Conservation (phyloP, 1,284 basidiomycete genomes). For the Moesziomyces antarcticus region DNA sequence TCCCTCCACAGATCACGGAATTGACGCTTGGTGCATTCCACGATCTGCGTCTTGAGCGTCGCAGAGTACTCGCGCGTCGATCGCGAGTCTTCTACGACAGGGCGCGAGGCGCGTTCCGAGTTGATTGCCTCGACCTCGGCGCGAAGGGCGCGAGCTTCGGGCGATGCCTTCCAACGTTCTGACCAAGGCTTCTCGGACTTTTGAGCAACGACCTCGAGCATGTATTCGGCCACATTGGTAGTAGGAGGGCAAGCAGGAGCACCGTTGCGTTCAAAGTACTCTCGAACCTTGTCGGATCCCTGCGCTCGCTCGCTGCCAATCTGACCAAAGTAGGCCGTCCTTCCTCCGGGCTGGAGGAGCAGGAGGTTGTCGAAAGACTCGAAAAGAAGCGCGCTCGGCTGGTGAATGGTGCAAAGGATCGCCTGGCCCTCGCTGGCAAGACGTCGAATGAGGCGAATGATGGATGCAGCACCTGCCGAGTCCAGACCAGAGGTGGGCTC, state of each 20-base stretch:
- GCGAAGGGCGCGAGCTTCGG: constrained; percentile 69
- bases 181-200: constrained; percentile 37
- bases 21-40: constrained; percentile 72
- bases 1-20: constrained; percentile 74
- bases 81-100: constrained; percentile 37
- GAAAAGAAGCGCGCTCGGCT: constrained; percentile 56
- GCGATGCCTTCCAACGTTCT: constrained; percentile 62
- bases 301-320: constrained; percentile 44
- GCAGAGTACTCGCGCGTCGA: constrained; percentile 73
- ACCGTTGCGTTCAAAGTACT: constrained; percentile 58
- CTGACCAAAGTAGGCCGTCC: constrained; percentile 49
- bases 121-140: constrained; percentile 70
- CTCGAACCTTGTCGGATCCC: constrained; percentile 40
- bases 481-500: constrained; percentile 62
- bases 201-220: constrained; percentile 66
- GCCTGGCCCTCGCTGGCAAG: constrained; percentile 57
- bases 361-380: constrained; percentile 58
- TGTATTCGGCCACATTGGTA: constrained; percentile 64
- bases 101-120: constrained; percentile 53
- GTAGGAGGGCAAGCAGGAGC: constrained; percentile 49
- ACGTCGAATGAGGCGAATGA: constrained; percentile 52
- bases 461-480: constrained; percentile 51
- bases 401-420: constrained; percentile 63
- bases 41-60: constrained; percentile 72
- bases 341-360: constrained; percentile 54